A percentile compares a stretch with the other conserved stretches of the same genome.
Evolutionary conservation across 495 filamentous ascomycete genomes (phyloP).

Genomic region (Amphirosellinia nigrospora): DNA sequence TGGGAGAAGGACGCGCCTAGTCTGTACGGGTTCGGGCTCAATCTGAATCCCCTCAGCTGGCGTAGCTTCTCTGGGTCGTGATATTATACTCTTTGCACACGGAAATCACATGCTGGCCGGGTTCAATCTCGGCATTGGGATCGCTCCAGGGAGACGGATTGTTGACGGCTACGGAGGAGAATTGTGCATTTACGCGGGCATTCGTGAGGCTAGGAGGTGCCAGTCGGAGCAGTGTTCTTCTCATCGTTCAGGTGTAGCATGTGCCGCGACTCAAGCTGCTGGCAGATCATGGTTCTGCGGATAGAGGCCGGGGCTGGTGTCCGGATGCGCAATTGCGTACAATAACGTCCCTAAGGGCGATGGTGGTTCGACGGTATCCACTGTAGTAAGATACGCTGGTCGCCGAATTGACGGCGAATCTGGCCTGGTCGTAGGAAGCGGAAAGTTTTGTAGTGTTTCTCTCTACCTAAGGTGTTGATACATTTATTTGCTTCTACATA

Average conservation of each 20-base stretch:
- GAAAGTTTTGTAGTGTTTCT: neutral
- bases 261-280: neutral
- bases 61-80: slow-evolving; percentile 14
- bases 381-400: neutral
- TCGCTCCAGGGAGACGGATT: neutral
- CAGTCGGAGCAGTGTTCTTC: slow-evolving; percentile 25
- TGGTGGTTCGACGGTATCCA: neutral
- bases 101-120: slow-evolving; percentile 27
- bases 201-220: slow-evolving; percentile 1
- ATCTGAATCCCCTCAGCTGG: neutral
- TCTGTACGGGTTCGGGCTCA: slow-evolving; percentile 13
- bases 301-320: neutral
- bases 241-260: slow-evolving; percentile 28
- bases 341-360: neutral
- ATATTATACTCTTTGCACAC: slow-evolving; percentile 28
- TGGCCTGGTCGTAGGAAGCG: neutral
- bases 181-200: neutral
- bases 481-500: too few relatives aligned
- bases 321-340: neutral
- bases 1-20: slow-evolving; percentile 20
- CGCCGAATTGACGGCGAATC: too few relatives aligned
- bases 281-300: slow-evolving; percentile 3
- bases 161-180: neutral
- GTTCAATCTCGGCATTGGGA: slow-evolving; percentile 6
- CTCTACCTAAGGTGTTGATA: neutral